Percentiles rank a stretch among this genome's conserved stretches.
phyloP scores from a whole-genome alignment of 176 grass and related monocot species.

The Bromus sterilis region DNA sequence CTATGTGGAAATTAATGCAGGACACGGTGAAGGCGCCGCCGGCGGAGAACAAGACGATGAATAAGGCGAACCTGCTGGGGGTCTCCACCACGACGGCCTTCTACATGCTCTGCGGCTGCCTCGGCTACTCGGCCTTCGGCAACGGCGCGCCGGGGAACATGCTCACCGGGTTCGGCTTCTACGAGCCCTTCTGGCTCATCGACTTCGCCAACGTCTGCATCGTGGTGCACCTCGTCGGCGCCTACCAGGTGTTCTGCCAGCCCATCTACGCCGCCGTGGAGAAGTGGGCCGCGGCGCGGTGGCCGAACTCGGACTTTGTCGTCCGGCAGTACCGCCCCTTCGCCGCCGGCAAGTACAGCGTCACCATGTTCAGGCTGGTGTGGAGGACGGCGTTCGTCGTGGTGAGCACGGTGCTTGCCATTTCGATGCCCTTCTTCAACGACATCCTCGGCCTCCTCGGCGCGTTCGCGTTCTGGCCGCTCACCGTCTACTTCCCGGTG shows the following conservation, averaged over 20 bases:
- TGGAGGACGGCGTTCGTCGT: slow-evolving; percentile 52
- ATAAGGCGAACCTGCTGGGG: slow-evolving; percentile 34
- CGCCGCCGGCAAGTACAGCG: not conserved
- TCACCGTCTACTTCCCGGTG: slow-evolving; percentile 72
- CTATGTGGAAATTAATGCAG: not conserved
- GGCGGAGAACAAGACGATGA: slow-evolving; percentile 56
- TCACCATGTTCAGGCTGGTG: slow-evolving; percentile 31
- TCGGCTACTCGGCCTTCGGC: slow-evolving; percentile 52
- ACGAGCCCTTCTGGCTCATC: slow-evolving; percentile 82
- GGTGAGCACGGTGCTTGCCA: slow-evolving; percentile 36
- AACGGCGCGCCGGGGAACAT: slow-evolving; percentile 52
- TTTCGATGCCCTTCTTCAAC: slow-evolving; percentile 62
- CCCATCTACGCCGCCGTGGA: slow-evolving; percentile 40
- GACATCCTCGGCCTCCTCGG: slow-evolving; percentile 63
- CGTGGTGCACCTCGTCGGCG: slow-evolving; percentile 65
- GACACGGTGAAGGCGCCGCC: slow-evolving; percentile 53
- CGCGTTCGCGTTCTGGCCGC: slow-evolving; percentile 55
- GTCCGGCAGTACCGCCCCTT: slow-evolving; percentile 15
- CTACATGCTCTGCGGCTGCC: slow-evolving; percentile 54
- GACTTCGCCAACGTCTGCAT: slow-evolving; percentile 79
- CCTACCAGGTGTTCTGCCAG: slow-evolving; percentile 85
- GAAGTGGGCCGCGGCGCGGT: not conserved
- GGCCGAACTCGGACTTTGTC: not conserved
- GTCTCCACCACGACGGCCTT: slow-evolving; percentile 41
- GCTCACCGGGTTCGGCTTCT: slow-evolving; percentile 79